Conservation (phyloP, 768 basidiomycete species). For the Gloeophyllum trabeum region DNA sequence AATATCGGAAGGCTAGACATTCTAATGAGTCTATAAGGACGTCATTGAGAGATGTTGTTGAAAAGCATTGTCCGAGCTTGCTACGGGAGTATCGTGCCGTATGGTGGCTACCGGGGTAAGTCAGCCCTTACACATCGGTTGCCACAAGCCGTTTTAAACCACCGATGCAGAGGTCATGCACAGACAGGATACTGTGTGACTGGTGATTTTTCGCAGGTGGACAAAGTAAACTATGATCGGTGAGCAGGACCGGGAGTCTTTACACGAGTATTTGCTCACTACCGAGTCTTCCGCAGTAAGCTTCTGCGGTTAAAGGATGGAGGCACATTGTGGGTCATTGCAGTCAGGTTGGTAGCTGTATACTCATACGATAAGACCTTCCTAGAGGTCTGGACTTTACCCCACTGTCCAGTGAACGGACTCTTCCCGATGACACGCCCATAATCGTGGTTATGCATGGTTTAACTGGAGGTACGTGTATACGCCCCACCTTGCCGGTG, state of each 20-base stretch:
- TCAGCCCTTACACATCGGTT: too few species aligned
- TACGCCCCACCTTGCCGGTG: background rate
- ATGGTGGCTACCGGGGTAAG: constrained; percentile 6
- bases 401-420: constrained; percentile 20
- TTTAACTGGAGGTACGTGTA: constrained; percentile 29
- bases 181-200: constrained; percentile 9
- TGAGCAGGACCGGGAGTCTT: background rate
- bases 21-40: constrained; percentile 4
- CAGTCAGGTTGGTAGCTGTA: too few species aligned
- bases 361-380: too few species aligned
- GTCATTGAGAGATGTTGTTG: constrained; percentile 2
- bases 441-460: constrained; percentile 47
- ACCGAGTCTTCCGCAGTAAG: constrained; percentile 24
- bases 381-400: constrained; percentile 59
- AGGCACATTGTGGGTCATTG: constrained; percentile 46
- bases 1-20: background rate
- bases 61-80: constrained; percentile 11
- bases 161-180: constrained; percentile 7
- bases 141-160: background rate
- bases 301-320: constrained; percentile 43
- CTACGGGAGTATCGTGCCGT: constrained; percentile 4
- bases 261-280: background rate
- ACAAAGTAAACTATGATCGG: constrained; percentile 9
- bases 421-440: constrained; percentile 27
- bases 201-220: constrained; percentile 9